Percentiles rank a stretch among this genome's conserved stretches.
Evolutionary conservation across 2,329 filamentous ascomycete genomes (phyloP).

Genomic region (Cadophora sp.): DNA sequence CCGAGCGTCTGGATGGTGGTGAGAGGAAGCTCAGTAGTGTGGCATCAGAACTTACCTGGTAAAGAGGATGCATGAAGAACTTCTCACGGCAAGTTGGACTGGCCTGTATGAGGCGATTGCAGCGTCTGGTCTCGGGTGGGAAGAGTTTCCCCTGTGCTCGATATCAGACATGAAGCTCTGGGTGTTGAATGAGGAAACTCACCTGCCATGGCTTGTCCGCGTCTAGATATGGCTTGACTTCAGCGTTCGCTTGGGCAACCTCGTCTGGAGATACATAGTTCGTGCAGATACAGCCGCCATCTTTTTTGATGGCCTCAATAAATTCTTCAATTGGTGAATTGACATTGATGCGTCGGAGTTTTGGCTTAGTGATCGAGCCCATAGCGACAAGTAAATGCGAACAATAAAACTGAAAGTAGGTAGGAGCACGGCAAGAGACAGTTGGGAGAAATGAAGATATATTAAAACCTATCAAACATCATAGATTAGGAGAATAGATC

Average conservation of each 20-base stretch:
- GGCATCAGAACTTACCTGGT: slow-evolving; percentile 24
- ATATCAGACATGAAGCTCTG: background rate
- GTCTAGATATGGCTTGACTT: slow-evolving; percentile 29
- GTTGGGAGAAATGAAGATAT: slow-evolving; percentile 15
- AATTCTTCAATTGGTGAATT: slow-evolving; percentile 30
- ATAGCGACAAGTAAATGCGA: background rate
- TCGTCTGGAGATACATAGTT: slow-evolving; percentile 25
- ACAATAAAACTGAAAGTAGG: background rate
- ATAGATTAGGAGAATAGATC: slow-evolving; percentile 9
- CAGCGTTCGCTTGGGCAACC: slow-evolving; percentile 25
- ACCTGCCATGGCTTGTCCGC: slow-evolving; percentile 31
- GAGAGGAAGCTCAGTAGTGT: background rate
- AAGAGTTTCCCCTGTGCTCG: slow-evolving; percentile 28
- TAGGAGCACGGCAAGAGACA: background rate
- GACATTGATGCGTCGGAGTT: slow-evolving; percentile 23
- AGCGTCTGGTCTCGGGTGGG: slow-evolving; percentile 38
- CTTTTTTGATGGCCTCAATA: slow-evolving; percentile 28
- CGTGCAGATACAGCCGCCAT: slow-evolving; percentile 30
- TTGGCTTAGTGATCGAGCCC: slow-evolving; percentile 24
- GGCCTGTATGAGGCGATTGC: slow-evolving; percentile 37
- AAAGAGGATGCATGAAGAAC: slow-evolving; percentile 36
- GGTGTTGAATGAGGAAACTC: background rate
- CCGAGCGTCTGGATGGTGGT: slow-evolving; percentile 19
- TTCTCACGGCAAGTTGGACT: slow-evolving; percentile 30
- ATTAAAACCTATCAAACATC: background rate